phyloP scores from a whole-genome alignment of 176 grass and related monocot genomes.

The Musa itinerans region DNA sequence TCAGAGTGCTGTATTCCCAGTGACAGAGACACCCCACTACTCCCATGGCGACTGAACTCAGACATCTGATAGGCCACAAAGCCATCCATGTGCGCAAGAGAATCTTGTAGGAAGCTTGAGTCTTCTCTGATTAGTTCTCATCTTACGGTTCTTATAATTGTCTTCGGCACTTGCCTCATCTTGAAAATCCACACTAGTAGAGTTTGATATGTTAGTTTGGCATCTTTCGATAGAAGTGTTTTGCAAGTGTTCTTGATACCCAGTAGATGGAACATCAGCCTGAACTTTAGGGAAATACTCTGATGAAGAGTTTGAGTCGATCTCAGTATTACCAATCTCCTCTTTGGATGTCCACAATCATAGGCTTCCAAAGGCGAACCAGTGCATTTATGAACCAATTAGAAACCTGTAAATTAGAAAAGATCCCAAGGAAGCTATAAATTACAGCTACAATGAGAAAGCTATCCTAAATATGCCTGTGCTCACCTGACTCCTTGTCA shows the following conservation, averaged over 20 bases:
- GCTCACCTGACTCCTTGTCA: slow-evolving; percentile 75
- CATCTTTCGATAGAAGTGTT: too few species aligned
- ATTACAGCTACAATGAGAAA: neutral
- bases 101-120: slow-evolving; percentile 48
- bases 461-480: neutral
- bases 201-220: too few species aligned
- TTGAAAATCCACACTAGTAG: slow-evolving; percentile 7
- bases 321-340: too few species aligned
- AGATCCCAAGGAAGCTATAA: neutral
- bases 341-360: too few species aligned
- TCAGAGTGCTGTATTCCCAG: slow-evolving; percentile 61
- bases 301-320: too few species aligned
- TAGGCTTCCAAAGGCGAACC: too few species aligned
- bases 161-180: slow-evolving; percentile 10
- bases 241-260: too few species aligned
- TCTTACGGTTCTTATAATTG: slow-evolving; percentile 30
- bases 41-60: slow-evolving; percentile 22
- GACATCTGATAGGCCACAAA: slow-evolving; percentile 63
- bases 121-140: neutral
- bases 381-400: too few species aligned
- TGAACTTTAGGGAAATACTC: too few species aligned
- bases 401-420: neutral
- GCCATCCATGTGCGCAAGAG: slow-evolving; percentile 32
- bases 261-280: too few species aligned
- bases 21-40: slow-evolving; percentile 64